These are phyloP conservation scores for Metschnikowia gruessii DNA, from an alignment of 805 yeast species.

Conservation along the genomic window DNA sequence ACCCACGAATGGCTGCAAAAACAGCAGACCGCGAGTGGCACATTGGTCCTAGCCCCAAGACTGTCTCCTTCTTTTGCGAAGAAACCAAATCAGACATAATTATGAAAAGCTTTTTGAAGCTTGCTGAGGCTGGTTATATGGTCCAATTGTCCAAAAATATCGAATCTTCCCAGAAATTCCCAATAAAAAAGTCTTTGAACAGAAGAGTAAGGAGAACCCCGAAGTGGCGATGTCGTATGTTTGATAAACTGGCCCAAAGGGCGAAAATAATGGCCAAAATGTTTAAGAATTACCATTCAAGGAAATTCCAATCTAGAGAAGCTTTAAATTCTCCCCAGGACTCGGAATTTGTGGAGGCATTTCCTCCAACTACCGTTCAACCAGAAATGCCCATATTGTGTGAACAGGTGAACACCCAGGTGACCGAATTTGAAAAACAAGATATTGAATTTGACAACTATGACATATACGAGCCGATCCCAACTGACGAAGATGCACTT, in stretches of 20 bases:
- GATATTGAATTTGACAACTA: not conserved
- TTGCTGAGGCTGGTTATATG: not conserved
- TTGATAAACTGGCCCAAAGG: not conserved
- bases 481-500: not conserved
- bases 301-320: not conserved
- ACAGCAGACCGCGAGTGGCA: not conserved
- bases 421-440: not conserved
- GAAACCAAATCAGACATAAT: not conserved
- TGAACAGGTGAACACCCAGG: not conserved
- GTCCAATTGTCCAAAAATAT: not conserved
- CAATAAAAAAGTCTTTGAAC: not conserved
- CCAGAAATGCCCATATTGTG: not conserved
- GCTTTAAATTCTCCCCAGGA: not conserved
- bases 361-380: not conserved
- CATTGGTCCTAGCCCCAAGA: not conserved
- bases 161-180: not conserved
- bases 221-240: not conserved
- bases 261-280: not conserved
- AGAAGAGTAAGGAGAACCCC: not conserved
- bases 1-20: constrained; percentile 2
- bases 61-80: not conserved
- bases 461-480: too few relatives aligned
- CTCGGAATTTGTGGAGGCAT: not conserved
- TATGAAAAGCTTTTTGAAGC: not conserved
- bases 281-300: not conserved